Percentiles rank a stretch among this genome's conserved stretches.
phyloP scores from a whole-genome alignment of 768 basidiomycete species.

The Phylloporus rhodoxanthus region DNA sequence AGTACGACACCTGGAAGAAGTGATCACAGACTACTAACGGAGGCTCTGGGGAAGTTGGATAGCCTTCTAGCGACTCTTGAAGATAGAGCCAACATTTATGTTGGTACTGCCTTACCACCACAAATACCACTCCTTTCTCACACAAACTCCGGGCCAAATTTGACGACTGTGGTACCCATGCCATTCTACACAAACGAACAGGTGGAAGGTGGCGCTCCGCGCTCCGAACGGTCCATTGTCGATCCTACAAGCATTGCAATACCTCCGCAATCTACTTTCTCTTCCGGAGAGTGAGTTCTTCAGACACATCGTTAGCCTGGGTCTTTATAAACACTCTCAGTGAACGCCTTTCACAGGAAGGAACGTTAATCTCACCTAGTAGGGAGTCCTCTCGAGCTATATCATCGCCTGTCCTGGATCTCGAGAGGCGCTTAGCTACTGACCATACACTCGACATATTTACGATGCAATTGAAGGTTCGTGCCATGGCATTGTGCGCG shows the following conservation, averaged over 20 bases:
- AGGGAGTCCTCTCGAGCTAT: constrained; percentile 47
- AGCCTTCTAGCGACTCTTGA: constrained; percentile 64
- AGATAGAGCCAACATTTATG: constrained; percentile 41
- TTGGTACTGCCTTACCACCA: constrained; percentile 6
- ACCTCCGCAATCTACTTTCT: constrained; percentile 47
- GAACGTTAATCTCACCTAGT: constrained; percentile 48
- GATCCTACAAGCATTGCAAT: constrained; percentile 41
- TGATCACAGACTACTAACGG: constrained; percentile 76
- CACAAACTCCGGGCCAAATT: background rate
- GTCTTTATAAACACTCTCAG: constrained; percentile 30
- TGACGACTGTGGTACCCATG: background rate
- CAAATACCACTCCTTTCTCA: background rate
- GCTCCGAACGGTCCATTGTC: constrained; percentile 19
- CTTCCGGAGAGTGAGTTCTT: constrained; percentile 50
- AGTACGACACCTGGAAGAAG: constrained; percentile 81
- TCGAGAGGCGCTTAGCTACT: constrained; percentile 76
- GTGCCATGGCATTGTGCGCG: constrained; percentile 2
- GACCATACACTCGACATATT: constrained; percentile 87
- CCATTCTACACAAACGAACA: background rate
- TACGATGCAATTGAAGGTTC: constrained; percentile 88
- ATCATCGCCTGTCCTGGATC: constrained; percentile 59
- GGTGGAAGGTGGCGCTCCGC: constrained; percentile 6
- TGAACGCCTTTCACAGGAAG: constrained; percentile 57
- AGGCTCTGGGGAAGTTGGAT: constrained; percentile 78
- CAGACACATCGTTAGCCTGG: background rate